phyloP scores from a whole-genome alignment of 2,329 filamentous ascomycete genomes.

The Laburnicola sp. region DNA sequence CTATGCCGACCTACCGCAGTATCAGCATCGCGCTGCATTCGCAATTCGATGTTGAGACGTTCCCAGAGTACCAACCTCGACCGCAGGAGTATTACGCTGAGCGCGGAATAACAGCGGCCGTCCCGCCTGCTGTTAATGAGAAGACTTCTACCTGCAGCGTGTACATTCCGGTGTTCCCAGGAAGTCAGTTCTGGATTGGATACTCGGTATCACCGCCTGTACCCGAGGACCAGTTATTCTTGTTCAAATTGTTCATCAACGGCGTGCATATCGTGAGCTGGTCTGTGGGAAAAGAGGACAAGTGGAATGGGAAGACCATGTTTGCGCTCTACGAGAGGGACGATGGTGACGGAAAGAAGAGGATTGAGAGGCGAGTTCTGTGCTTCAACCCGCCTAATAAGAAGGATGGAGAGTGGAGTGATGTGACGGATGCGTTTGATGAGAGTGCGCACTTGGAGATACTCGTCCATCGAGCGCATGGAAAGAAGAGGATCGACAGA shows the following conservation, averaged over 20 bases:
- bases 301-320: slow-evolving; percentile 50
- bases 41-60: slow-evolving; percentile 45
- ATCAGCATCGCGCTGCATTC: slow-evolving; percentile 48
- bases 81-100: slow-evolving; percentile 19
- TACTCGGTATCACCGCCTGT: slow-evolving; percentile 42
- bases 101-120: slow-evolving; percentile 6
- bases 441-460: slow-evolving; percentile 46
- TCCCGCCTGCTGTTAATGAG: slow-evolving; percentile 23
- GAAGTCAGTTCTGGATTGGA: slow-evolving; percentile 50
- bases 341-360: slow-evolving; percentile 31
- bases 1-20: slow-evolving; percentile 42
- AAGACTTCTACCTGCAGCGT: slow-evolving; percentile 37
- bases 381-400: slow-evolving; percentile 38
- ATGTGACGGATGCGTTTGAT: slow-evolving; percentile 21
- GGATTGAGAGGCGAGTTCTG: slow-evolving; percentile 48
- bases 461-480: slow-evolving; percentile 46
- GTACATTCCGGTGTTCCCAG: slow-evolving; percentile 41
- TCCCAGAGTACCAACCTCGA: slow-evolving; percentile 46
- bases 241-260: slow-evolving; percentile 53
- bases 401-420: slow-evolving; percentile 16
- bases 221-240: slow-evolving; percentile 40
- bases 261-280: slow-evolving; percentile 48
- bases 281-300: slow-evolving; percentile 48
- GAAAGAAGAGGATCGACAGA: slow-evolving; percentile 44
- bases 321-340: slow-evolving; percentile 48